Percentiles rank a stretch among this genome's conserved stretches.
Conservation (phyloP, 1,284 basidiomycete genomes). For the Anthracocystis walkeri region DNA sequence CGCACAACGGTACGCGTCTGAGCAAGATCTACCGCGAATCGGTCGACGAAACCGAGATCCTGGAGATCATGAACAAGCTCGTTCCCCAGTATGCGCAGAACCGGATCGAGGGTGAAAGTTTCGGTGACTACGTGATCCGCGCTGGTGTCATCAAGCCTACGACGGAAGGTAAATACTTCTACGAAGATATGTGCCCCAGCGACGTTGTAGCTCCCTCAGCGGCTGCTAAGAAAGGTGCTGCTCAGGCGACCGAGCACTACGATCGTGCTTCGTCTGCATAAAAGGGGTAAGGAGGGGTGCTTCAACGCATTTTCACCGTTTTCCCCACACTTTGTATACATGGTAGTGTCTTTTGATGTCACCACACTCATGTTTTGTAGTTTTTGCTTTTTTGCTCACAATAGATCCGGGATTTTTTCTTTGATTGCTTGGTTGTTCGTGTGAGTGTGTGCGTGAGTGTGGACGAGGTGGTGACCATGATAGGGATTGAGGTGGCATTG, state of each 20-base stretch:
- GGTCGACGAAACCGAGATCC: slow-evolving; percentile 92
- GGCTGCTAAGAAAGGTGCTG: slow-evolving; percentile 47
- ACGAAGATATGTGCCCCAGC: slow-evolving; percentile 59
- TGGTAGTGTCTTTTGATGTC: not conserved
- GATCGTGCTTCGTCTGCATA: slow-evolving; percentile 45
- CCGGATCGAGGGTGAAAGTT: slow-evolving; percentile 87
- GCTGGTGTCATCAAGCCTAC: slow-evolving; percentile 66
- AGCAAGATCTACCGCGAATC: slow-evolving; percentile 93
- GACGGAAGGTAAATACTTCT: slow-evolving; percentile 60
- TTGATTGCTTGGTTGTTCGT: not conserved
- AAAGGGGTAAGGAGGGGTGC: not conserved
- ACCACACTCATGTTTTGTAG: not conserved
- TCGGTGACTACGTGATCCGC: slow-evolving; percentile 91
- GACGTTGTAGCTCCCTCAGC: slow-evolving; percentile 41
- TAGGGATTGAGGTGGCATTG: too few relatives aligned
- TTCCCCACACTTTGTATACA: slow-evolving; percentile 1
- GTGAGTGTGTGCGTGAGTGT: not conserved
- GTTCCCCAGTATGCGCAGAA: slow-evolving; percentile 93
- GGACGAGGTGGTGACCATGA: not conserved
- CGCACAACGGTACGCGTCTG: slow-evolving; percentile 89
- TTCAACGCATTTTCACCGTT: slow-evolving; percentile 7
- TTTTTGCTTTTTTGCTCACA: slow-evolving; percentile 1
- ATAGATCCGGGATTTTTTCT: slow-evolving; percentile 7
- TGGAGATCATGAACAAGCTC: slow-evolving; percentile 88
- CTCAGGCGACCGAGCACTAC: slow-evolving; percentile 51